Evolutionary conservation across 208 protist genomes (phyloP).

Genomic region (Trypanosoma cruzi): DNA sequence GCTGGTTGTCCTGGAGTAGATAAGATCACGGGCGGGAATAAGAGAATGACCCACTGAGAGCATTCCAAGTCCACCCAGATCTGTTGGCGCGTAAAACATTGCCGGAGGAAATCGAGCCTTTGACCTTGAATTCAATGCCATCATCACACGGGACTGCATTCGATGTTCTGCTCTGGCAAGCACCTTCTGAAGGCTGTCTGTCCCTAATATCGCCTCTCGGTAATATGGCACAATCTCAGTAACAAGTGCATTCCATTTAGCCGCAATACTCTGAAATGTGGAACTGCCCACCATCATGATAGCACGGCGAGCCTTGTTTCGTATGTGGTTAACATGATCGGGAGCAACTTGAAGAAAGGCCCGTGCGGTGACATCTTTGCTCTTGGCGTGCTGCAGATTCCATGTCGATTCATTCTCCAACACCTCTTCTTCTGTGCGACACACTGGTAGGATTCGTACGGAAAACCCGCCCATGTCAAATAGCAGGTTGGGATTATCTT

Average conservation of each 20-base stretch:
- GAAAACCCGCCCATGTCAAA: slow-evolving; percentile 99
- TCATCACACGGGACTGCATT: slow-evolving; percentile 99
- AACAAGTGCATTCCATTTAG: slow-evolving; percentile 99
- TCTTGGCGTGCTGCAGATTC: slow-evolving; percentile 98
- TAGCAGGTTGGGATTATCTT: slow-evolving; percentile 99
- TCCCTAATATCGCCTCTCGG: slow-evolving; percentile 98
- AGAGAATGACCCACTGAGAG: slow-evolving; percentile 99
- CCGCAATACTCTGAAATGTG: slow-evolving; percentile 99
- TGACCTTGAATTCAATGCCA: slow-evolving; percentile 99
- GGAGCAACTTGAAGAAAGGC: slow-evolving; percentile 99
- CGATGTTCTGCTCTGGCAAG: slow-evolving; percentile 99
- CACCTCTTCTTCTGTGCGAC: slow-evolving; percentile 91
- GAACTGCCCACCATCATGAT: slow-evolving; percentile 99
- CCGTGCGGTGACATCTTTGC: slow-evolving; percentile 99
- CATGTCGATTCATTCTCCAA: slow-evolving; percentile 98
- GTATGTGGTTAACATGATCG: slow-evolving; percentile 96
- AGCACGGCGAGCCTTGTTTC: slow-evolving; percentile 98
- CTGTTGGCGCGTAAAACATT: slow-evolving; percentile 99
- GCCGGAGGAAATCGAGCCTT: slow-evolving; percentile 99
- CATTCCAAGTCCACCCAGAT: slow-evolving; percentile 99
- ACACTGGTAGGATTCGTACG: slow-evolving; percentile 93
- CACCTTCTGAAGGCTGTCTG: slow-evolving; percentile 98
- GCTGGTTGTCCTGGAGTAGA: slow-evolving; percentile 98
- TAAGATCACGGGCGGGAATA: slow-evolving; percentile 99
- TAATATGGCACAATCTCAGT: slow-evolving; percentile 99